Evolutionary conservation across 306 rosid genomes (phyloP).

Genomic region (Vicia faba): DNA sequence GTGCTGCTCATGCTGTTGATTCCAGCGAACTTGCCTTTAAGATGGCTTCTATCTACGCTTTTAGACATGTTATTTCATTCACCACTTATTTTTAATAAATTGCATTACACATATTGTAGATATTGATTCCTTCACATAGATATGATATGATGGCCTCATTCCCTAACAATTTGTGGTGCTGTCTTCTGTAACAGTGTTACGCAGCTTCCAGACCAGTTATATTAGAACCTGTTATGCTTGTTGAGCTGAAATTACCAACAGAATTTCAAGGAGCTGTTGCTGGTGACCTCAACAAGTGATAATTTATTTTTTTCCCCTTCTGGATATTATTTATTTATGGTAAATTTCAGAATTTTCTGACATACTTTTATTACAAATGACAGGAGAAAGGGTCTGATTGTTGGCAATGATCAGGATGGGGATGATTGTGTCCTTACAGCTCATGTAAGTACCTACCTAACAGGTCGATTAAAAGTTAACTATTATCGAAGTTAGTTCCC

Average conservation of each 20-base stretch:
- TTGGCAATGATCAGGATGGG: conserved; percentile 98
- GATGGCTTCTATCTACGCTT: conserved; percentile 93
- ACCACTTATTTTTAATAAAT: conserved; percentile 21
- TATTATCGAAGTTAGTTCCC: conserved; percentile 1
- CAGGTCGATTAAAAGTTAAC: not conserved
- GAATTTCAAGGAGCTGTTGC: conserved; percentile 98
- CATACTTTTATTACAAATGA: conserved; percentile 29
- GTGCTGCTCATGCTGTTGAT: too few relatives aligned
- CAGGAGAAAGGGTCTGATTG: conserved; percentile 93
- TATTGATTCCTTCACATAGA: conserved; percentile 23
- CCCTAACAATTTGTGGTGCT: conserved; percentile 17
- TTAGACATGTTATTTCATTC: conserved; percentile 72
- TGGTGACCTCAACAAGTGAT: conserved; percentile 96
- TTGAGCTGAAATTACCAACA: conserved; percentile 94
- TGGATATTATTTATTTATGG: not conserved
- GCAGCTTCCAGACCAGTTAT: conserved; percentile 82
- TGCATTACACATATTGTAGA: conserved; percentile 8
- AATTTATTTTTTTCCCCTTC: not conserved
- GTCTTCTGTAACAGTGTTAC: conserved; percentile 67
- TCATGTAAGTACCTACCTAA: conserved; percentile 54
- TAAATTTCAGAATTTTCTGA: conserved; percentile 28
- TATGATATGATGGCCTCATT: conserved; percentile 5
- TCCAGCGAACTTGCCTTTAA: conserved; percentile 46
- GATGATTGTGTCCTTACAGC: conserved; percentile 94
- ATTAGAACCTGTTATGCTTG: conserved; percentile 96